phyloP scores from a whole-genome alignment of 139 green algal species.

The Haematococcus sp. region DNA sequence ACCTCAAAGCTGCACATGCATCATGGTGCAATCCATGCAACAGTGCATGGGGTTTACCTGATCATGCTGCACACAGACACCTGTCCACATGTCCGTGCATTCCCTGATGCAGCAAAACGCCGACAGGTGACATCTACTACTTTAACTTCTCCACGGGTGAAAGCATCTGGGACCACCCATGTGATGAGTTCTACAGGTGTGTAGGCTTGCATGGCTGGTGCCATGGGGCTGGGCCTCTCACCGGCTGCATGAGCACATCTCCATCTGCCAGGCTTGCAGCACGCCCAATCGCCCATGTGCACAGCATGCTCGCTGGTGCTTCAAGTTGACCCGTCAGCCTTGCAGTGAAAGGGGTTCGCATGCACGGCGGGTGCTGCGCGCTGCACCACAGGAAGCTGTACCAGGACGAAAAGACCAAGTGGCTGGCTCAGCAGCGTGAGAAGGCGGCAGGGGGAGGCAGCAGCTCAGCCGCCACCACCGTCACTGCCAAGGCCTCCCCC shows the following conservation, averaged over 20 bases:
- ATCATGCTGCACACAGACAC: no score
- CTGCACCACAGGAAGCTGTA: constrained; percentile 47
- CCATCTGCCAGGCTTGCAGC: background rate
- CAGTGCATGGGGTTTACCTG: no score
- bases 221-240: background rate
- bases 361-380: background rate
- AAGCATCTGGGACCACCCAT: constrained; percentile 83
- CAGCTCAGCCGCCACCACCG: no score
- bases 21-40: no score
- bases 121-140: constrained; percentile 78
- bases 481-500: background rate
- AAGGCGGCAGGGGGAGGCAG: constrained; percentile 1
- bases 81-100: no score
- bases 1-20: no score
- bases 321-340: no score
- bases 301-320: background rate
- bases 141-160: constrained; percentile 80
- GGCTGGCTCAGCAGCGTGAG: background rate
- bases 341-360: background rate
- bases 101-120: constrained; percentile 49
- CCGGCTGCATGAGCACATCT: background rate
- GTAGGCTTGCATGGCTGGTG: background rate
- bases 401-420: constrained; percentile 51
- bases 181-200: constrained; percentile 66
- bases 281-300: background rate